Evolutionary conservation across 169 alveolate genomes (phyloP), one percentile per base, ranked within the genome.

Genomic region (Plasmodium berghei): DNA sequence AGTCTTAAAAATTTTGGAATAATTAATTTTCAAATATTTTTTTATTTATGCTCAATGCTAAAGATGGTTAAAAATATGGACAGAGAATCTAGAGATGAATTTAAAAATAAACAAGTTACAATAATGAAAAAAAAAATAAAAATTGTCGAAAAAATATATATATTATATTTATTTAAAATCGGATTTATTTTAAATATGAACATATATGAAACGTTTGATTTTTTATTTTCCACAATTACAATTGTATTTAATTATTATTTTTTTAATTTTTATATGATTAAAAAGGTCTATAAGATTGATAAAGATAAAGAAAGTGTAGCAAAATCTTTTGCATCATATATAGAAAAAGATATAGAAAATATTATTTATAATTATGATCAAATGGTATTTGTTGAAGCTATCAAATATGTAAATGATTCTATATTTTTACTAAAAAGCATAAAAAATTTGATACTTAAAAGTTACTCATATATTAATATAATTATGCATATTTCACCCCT

Each of bases 201-300:
- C 16, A 34, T 77, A 9, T 77, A 77, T 45, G 89, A 77, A 77
- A 14, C 77, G 0, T 77, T 77, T 46, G 89, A 77, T n/a, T 66
- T 77, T 40, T 45, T 77, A 62, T 24, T 58, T 63, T 77, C 77
- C 6, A 0, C 46, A 14, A 49, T 64, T 12, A 63, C 40, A 12
- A 40, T 58, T 9, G 1, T 77, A 26, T 63, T 77, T 77, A 77
- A 77, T 26, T 64, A 64, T 42, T 34, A 77, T 12, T 64, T 77
- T 77, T 77, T 49, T 56, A 49, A 64, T 14, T 77, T 77, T 64
- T 77, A 77, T 58, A 22, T 77, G 67, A 20, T 28, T 2, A 77
- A 77, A 22, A 77, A 64, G 14, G 46, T 64, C 20, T 77, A 58
- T 56, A 66, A 52, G 9, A 58, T 77, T 18, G 89, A 77, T 40